Evolutionary conservation across 139 green algal species (phyloP).

Genomic region (Tetradesmus obliquus): DNA sequence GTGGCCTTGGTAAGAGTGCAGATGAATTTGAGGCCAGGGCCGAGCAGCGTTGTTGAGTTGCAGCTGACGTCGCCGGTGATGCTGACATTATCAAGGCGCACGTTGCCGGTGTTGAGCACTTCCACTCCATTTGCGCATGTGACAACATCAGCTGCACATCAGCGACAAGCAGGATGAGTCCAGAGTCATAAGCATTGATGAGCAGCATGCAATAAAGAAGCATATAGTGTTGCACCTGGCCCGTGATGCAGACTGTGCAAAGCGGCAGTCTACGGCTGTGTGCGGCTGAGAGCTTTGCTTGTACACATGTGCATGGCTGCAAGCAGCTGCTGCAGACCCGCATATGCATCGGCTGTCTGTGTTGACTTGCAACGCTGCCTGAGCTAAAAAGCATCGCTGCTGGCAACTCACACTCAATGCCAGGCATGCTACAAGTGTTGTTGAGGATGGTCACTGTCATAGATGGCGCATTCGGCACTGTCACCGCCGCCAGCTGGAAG

Average conservation of each 20-base stretch:
- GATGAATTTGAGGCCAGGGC: not conserved
- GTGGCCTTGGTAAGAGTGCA: not conserved
- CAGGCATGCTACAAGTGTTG: not conserved
- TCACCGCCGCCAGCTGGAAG: not conserved
- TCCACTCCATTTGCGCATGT: not conserved
- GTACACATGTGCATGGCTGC: not conserved
- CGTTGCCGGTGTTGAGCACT: conserved; percentile 1
- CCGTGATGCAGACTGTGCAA: too few relatives aligned
- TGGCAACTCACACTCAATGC: not conserved
- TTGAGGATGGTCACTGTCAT: not conserved
- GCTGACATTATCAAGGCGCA: not conserved
- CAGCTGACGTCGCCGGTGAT: not conserved
- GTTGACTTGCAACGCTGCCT: too few relatives aligned
- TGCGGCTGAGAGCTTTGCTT: not conserved
- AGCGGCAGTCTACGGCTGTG: too few relatives aligned
- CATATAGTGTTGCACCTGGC: too few relatives aligned
- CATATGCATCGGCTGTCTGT: too few relatives aligned
- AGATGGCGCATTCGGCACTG: not conserved
- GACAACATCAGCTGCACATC: not conserved
- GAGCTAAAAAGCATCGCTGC: too few relatives aligned
- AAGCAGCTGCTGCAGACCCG: not conserved
- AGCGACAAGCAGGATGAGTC: not conserved
- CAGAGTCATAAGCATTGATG: too few relatives aligned
- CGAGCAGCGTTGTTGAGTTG: not conserved
- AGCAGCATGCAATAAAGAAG: too few relatives aligned